Percentiles rank a stretch among this genome's conserved stretches.
phyloP scores from a whole-genome alignment of 306 rosid genomes.

The Echinosophora koreensis region DNA sequence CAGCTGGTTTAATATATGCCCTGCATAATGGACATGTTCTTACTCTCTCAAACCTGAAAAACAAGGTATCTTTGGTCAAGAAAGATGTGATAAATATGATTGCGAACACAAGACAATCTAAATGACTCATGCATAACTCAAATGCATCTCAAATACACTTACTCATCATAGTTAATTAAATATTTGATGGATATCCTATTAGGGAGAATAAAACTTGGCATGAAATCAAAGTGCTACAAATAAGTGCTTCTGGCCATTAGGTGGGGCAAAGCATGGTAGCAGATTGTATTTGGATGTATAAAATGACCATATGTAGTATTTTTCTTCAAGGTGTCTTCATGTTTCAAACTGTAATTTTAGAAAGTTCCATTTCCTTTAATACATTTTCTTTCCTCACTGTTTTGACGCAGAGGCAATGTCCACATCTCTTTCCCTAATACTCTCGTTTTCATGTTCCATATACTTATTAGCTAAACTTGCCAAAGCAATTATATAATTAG shows the following conservation, averaged over 20 bases:
- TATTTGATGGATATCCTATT: slow-evolving; percentile 11
- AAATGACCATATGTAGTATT: slow-evolving; percentile 3
- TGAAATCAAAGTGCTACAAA: slow-evolving; percentile 19
- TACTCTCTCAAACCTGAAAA: slow-evolving; percentile 94
- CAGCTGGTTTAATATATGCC: slow-evolving; percentile 78
- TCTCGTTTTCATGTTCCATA: slow-evolving; percentile 33
- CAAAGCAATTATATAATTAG: background rate
- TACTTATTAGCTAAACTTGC: slow-evolving; percentile 2
- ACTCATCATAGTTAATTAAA: background rate
- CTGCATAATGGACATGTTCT: slow-evolving; percentile 94
- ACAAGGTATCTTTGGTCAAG: slow-evolving; percentile 21
- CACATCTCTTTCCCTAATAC: background rate
- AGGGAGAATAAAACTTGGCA: slow-evolving; percentile 2
- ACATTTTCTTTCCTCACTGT: slow-evolving; percentile 21
- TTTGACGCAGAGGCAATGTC: slow-evolving; percentile 24
- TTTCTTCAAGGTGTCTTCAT: background rate
- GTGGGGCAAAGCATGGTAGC: slow-evolving; percentile 1
- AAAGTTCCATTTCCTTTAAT: slow-evolving; percentile 11
- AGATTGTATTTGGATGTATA: background rate
- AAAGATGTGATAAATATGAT: slow-evolving; percentile 7
- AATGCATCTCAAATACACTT: background rate
- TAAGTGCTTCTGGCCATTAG: slow-evolving; percentile 13
- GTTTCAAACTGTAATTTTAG: slow-evolving; percentile 17
- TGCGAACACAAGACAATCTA: slow-evolving; percentile 15
- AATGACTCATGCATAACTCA: slow-evolving; percentile 11